Percentiles rank a stretch among this genome's conserved stretches.
These are phyloP conservation scores for Tremella yokohamensis DNA, from an alignment of 768 basidiomycete species.

Conservation along the genomic window DNA sequence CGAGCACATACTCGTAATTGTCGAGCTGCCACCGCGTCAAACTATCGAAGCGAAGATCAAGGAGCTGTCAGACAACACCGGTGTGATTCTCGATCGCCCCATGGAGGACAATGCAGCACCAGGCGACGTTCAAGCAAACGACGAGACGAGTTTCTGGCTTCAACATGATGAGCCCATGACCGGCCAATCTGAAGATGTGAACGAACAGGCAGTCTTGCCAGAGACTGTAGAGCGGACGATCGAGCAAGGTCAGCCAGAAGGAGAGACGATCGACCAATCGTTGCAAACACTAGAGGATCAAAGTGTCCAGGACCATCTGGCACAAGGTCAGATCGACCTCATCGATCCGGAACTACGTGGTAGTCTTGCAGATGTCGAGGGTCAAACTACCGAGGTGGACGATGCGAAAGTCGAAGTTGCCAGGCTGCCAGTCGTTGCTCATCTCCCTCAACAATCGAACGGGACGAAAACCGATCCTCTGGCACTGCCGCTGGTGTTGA, in stretches of 20 bases:
- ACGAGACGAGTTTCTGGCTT: too few species aligned
- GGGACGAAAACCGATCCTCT: not conserved
- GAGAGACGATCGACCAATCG: not conserved
- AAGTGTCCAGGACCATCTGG: conserved; percentile 6
- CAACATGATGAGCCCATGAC: too few species aligned
- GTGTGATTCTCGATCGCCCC: too few species aligned
- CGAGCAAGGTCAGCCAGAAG: too few species aligned
- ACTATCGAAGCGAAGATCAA: conserved; percentile 76
- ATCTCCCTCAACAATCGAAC: not conserved
- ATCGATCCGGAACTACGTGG: conserved; percentile 2
- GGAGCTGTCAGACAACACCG: conserved; percentile 55
- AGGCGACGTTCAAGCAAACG: not conserved
- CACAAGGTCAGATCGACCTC: not conserved
- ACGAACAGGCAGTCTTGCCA: too few species aligned
- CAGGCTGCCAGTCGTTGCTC: conserved; percentile 2
- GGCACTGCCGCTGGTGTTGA: conserved; percentile 25
- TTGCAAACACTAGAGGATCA: conserved; percentile 6
- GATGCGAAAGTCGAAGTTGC: not conserved
- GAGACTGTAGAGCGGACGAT: too few species aligned
- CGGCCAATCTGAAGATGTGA: too few species aligned
- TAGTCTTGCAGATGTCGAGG: not conserved
- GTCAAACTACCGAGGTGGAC: not conserved
- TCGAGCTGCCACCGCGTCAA: conserved; percentile 73
- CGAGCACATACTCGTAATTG: conserved; percentile 71
- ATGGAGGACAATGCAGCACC: too few species aligned